Conservation (phyloP, 352 stramenopile genomes). For the Globisporangium iwayamae region DNA sequence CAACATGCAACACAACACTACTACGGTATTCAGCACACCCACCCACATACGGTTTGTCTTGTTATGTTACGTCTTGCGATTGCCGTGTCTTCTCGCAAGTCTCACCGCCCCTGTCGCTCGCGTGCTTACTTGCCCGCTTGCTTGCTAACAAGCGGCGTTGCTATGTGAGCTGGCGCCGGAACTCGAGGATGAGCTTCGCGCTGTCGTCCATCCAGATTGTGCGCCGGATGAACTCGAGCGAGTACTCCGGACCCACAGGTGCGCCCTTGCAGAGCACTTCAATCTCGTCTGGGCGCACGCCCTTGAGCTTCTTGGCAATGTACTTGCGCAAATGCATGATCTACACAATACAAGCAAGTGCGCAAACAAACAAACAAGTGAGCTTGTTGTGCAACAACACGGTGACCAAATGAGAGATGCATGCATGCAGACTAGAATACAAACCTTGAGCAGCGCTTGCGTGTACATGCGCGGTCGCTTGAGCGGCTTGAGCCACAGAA, state of each 20-base stretch:
- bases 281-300: conserved; percentile 40
- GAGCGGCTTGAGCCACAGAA: conserved; percentile 30
- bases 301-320: conserved; percentile 41
- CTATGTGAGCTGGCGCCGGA: conserved; percentile 27
- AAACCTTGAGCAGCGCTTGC: conserved; percentile 42
- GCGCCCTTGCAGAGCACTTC: conserved; percentile 50
- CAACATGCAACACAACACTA: neutral
- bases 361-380: neutral
- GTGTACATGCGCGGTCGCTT: conserved; percentile 35
- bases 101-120: neutral
- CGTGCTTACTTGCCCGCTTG: no score
- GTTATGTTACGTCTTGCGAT: conserved; percentile 8
- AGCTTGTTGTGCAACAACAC: neutral
- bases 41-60: neutral
- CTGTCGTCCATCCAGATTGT: conserved; percentile 44
- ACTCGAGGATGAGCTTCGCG: conserved; percentile 56
- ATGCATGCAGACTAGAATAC: neutral
- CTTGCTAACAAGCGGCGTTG: neutral
- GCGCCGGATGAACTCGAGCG: conserved; percentile 61
- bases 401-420: neutral
- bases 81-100: neutral
- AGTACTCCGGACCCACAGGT: conserved; percentile 52
- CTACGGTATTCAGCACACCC: neutral
- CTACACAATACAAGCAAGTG: conserved; percentile 17
- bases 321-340: conserved; percentile 65